Percentiles rank a stretch among this genome's conserved stretches.
phyloP scores from a whole-genome alignment of 805 yeast genomes.

The Metschnikowia continentalis region DNA sequence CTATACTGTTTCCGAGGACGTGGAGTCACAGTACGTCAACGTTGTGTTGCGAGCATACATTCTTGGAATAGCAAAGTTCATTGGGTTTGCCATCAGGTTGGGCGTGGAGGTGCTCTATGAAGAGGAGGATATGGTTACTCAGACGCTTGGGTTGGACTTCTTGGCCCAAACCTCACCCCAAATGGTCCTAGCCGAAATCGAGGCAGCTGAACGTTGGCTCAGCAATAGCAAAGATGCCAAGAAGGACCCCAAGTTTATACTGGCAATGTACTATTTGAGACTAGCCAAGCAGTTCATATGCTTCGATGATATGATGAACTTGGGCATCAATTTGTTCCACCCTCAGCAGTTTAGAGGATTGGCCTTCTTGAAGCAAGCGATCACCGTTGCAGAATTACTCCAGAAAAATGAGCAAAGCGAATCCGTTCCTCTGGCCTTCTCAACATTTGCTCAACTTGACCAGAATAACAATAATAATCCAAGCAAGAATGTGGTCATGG shows the following conservation, averaged over 20 bases:
- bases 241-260: conserved; percentile 6
- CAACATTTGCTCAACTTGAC: conserved; percentile 35
- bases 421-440: conserved; percentile 19
- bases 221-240: conserved; percentile 15
- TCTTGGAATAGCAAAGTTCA: conserved; percentile 51
- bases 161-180: conserved; percentile 22
- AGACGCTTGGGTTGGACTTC: conserved; percentile 50
- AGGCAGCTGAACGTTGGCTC: conserved; percentile 32
- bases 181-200: conserved; percentile 26
- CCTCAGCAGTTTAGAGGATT: background rate
- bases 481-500: conserved; percentile 24
- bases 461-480: conserved; percentile 37
- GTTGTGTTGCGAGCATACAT: conserved; percentile 48
- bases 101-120: conserved; percentile 62
- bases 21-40: conserved; percentile 36
- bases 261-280: conserved; percentile 21
- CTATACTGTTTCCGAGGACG: background rate
- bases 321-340: conserved; percentile 5
- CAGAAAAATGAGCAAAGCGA: background rate
- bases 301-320: conserved; percentile 7
- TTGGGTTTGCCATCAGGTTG: conserved; percentile 43
- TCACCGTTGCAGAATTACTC: background rate
- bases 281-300: conserved; percentile 25
- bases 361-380: background rate
- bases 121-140: conserved; percentile 71